Percentiles rank a stretch among this genome's conserved stretches.
Conservation (phyloP, 2,329 filamentous ascomycete species). For the Thermothelomyces thermophilus region DNA sequence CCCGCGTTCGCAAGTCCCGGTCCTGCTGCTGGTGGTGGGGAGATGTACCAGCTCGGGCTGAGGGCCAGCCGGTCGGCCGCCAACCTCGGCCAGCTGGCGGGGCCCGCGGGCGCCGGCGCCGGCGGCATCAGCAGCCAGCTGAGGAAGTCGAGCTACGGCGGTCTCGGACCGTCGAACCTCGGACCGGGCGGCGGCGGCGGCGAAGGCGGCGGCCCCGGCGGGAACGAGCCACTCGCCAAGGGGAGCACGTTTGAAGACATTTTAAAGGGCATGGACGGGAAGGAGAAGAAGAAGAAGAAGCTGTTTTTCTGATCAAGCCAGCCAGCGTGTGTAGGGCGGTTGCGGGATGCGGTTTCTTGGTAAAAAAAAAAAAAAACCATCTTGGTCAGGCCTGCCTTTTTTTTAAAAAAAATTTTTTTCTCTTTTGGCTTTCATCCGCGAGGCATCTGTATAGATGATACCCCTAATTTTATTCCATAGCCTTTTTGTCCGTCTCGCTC, state of each 20-base stretch:
- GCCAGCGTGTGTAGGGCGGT: not conserved
- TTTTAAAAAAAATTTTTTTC: no score
- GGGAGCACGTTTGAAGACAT: constrained; percentile 34
- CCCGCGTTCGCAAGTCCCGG: not conserved
- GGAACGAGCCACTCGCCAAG: not conserved
- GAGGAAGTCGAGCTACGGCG: constrained; percentile 16
- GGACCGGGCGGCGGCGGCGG: not conserved
- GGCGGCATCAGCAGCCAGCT: not conserved
- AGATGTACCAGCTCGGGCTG: constrained; percentile 2
- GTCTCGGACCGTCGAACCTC: constrained; percentile 3
- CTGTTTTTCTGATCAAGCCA: constrained; percentile 20
- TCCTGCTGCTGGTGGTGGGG: not conserved
- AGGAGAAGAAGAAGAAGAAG: constrained; percentile 27
- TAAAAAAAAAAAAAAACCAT: no score
- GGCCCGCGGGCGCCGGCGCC: not conserved
- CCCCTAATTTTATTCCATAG: constrained; percentile 7
- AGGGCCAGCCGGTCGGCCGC: constrained; percentile 15
- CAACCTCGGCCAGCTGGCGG: constrained; percentile 6
- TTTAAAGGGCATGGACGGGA: constrained; percentile 31
- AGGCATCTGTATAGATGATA: constrained; percentile 19
- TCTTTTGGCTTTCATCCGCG: not conserved
- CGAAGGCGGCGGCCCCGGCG: not conserved
- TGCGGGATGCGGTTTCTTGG: not conserved
- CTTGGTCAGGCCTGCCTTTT: not conserved
- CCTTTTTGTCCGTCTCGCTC: not conserved